Base-by-base conservation (phyloP, 257 asterid species). In the Haberlea rhodopensis region DNA sequence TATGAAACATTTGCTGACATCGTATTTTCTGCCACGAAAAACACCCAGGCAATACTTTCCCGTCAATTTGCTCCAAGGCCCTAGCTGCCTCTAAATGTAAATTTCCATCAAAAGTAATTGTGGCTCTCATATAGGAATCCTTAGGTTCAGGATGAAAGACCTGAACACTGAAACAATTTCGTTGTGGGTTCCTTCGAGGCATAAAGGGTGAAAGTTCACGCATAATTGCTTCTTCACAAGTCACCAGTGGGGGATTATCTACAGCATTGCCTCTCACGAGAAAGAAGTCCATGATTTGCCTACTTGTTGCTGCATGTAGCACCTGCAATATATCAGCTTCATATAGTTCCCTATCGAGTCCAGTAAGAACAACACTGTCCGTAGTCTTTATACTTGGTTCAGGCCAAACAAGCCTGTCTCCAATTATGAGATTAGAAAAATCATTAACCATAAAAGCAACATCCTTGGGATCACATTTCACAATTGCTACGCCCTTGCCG, bases 41-140 rank as follows among this genome's bases (percentile, higher is more conserved):
- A 77, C 85, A 83, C 62, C 97, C 95, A 28, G 86, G 92, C 60
- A 94, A 74, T 46, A 80, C 94, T 77, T 79, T 87, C 63, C 95
- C 97, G 20, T 83, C 72, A 22, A 94, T 74, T 28, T 84, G 87
- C 73, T 94, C 95, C 75, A 94, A 77, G 31, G 97, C 96, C 78
- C 62, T 80, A 21, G 97, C 99, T 27, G 97, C 99, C 81, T 87
- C 97, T 80, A 85, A 76, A 75, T 87, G 95, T 57, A 90, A 78
- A 77, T 76, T 82, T 52, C 95, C 95, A 73, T 94, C 95, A 71
- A 94, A 94, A 63, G 75, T 82, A 53, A 94, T 79, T 1, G 64
- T 1, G 61, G 99, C 97, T 79, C 73, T 80, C 87, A 81, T 77
- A 66, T 60, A 86, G 66, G 8, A 5, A 66, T 83, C 92, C 34